These are phyloP conservation scores for Scedosporium minutisporum DNA, from an alignment of 2,329 filamentous ascomycete species.

Conservation along the genomic window DNA sequence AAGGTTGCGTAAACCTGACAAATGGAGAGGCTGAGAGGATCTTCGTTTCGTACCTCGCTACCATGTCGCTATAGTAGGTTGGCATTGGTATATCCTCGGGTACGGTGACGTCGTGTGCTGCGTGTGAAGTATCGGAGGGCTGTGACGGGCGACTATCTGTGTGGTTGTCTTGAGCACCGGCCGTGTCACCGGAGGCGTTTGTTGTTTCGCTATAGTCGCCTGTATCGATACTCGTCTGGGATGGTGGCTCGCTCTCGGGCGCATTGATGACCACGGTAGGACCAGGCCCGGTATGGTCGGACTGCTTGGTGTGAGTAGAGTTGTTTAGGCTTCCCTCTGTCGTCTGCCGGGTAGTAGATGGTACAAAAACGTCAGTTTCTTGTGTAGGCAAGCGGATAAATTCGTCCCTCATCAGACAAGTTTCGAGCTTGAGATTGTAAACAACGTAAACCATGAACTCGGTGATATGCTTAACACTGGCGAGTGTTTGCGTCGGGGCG, in stretches of 20 bases:
- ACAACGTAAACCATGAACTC: conserved; percentile 99
- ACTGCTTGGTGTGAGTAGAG: not conserved
- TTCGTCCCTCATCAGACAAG: conserved; percentile 85
- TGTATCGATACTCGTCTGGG: conserved; percentile 18
- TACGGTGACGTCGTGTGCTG: not conserved
- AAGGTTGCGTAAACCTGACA: conserved; percentile 89
- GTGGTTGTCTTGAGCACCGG: not conserved
- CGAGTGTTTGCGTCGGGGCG: conserved; percentile 59
- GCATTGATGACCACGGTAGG: conserved; percentile 24
- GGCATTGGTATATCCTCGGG: conserved; percentile 69
- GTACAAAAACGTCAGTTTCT: conserved; percentile 25
- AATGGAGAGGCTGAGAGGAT: conserved; percentile 93
- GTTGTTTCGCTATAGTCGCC: not conserved
- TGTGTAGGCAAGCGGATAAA: conserved; percentile 72
- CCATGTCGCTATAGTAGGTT: conserved; percentile 90
- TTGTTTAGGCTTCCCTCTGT: conserved; percentile 2
- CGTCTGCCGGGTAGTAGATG: conserved; percentile 17
- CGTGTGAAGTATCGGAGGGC: not conserved
- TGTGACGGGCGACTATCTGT: not conserved
- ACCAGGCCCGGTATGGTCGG: conserved; percentile 13
- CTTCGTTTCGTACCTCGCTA: conserved; percentile 85
- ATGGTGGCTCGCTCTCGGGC: conserved; percentile 27
- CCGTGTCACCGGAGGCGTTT: not conserved
- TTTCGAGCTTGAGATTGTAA: conserved; percentile 94
- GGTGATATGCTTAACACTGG: conserved; percentile 81